phyloP scores from a whole-genome alignment of 163 green algal genomes.

The Chlamydomonas reinhardtii region DNA sequence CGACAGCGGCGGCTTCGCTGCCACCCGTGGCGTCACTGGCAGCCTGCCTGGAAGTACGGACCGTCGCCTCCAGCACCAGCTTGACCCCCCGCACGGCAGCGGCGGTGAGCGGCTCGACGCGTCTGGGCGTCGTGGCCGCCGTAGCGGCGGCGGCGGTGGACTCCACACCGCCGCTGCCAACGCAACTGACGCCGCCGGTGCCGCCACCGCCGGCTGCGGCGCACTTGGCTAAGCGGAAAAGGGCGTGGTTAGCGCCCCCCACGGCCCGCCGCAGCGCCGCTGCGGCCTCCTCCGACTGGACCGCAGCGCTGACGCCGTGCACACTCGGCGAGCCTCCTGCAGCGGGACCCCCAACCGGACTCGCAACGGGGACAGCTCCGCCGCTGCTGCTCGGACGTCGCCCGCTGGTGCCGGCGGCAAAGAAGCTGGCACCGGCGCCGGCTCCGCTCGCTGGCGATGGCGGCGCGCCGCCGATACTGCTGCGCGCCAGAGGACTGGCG shows the following conservation, averaged over 20 bases:
- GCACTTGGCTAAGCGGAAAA: constrained; percentile 26
- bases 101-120: too few relatives aligned
- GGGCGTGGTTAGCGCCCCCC: constrained; percentile 7
- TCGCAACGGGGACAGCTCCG: too few relatives aligned
- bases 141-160: too few relatives aligned
- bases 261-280: constrained; percentile 22
- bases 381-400: too few relatives aligned
- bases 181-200: not conserved
- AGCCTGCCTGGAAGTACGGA: not conserved
- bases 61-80: constrained; percentile 7
- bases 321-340: not conserved
- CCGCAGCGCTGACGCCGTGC: not conserved
- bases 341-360: not conserved
- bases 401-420: too few relatives aligned
- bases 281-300: not conserved
- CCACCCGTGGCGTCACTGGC: not conserved
- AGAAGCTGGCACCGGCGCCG: too few relatives aligned
- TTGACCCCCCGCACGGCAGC: not conserved
- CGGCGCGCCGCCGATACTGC: too few relatives aligned
- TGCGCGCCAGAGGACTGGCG: too few relatives aligned
- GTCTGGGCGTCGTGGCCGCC: too few relatives aligned
- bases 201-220: not conserved
- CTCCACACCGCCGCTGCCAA: too few relatives aligned
- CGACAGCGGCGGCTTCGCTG: not conserved
- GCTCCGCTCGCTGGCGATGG: too few relatives aligned